Percentiles rank a stretch among this genome's conserved stretches.
Evolutionary conservation across 148 eudicot genomes (phyloP).

Genomic region (Vaccinium corymbosum): DNA sequence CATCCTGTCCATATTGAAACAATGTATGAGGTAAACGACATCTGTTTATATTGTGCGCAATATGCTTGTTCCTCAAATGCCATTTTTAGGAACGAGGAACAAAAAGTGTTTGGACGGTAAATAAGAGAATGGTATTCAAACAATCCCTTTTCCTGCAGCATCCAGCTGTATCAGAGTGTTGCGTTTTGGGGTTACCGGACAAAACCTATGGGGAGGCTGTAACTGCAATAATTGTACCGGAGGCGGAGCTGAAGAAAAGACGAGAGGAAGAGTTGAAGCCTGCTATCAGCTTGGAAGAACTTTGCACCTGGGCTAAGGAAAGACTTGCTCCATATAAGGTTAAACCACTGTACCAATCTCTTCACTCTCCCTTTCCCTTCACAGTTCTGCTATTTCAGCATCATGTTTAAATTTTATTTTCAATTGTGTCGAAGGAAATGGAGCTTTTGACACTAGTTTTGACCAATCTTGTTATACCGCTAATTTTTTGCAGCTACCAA

Average conservation of each 20-base stretch:
- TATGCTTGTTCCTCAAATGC: neutral
- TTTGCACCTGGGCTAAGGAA: slow-evolving; percentile 77
- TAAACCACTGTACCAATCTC: slow-evolving; percentile 9
- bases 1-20: neutral
- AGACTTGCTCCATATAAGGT: slow-evolving; percentile 99
- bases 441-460: neutral
- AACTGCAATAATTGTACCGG: slow-evolving; percentile 74
- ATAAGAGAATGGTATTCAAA: neutral
- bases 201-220: slow-evolving; percentile 85
- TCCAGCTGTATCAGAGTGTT: slow-evolving; percentile 84
- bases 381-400: neutral
- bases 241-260: slow-evolving; percentile 52
- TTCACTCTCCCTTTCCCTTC: neutral
- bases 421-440: neutral
- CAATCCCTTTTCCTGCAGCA: slow-evolving; percentile 43
- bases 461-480: neutral
- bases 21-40: neutral
- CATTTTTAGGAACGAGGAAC: neutral
- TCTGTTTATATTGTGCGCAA: neutral
- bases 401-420: neutral
- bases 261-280: slow-evolving; percentile 59
- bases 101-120: neutral
- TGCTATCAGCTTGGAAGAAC: slow-evolving; percentile 72
- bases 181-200: slow-evolving; percentile 89
- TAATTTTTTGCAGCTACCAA: slow-evolving; percentile 60